phyloP scores from a whole-genome alignment of 768 basidiomycete species.

The Tephrocybe sp. region DNA sequence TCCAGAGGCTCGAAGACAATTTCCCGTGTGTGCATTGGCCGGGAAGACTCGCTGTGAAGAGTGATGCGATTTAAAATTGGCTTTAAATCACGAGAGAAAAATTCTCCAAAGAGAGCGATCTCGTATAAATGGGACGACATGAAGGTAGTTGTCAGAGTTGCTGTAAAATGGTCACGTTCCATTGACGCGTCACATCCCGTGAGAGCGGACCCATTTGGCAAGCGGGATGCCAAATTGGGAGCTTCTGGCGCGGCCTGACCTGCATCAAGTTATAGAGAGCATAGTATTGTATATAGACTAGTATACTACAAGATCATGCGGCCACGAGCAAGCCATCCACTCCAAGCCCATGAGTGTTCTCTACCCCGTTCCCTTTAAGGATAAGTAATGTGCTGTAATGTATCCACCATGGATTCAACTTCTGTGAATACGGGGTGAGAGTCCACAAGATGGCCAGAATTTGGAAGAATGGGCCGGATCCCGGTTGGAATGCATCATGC shows the following conservation, averaged over 20 bases:
- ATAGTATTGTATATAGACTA: too few species aligned
- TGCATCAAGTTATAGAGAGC: too few species aligned
- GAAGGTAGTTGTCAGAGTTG: neutral
- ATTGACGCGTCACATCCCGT: neutral
- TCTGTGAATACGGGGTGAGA: too few species aligned
- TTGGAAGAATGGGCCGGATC: neutral
- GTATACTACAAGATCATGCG: too few species aligned
- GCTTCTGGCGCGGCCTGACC: too few species aligned
- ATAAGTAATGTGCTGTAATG: too few species aligned
- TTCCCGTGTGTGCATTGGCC: constrained; percentile 71
- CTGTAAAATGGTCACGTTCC: neutral
- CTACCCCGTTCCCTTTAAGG: too few species aligned
- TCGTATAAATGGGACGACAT: constrained; percentile 70
- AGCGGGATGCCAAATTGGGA: too few species aligned
- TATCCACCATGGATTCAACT: too few species aligned
- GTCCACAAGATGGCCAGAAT: neutral
- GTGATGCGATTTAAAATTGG: constrained; percentile 79
- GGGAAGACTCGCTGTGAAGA: constrained; percentile 75
- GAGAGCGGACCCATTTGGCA: neutral
- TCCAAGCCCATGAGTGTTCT: too few species aligned
- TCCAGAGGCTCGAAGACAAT: constrained; percentile 81
- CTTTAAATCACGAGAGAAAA: constrained; percentile 73
- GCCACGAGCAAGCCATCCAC: too few species aligned
- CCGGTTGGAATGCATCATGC: neutral
- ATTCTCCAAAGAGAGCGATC: constrained; percentile 80